phyloP scores from a whole-genome alignment of 78 protist genomes.

The Protostelium mycophagum region DNA sequence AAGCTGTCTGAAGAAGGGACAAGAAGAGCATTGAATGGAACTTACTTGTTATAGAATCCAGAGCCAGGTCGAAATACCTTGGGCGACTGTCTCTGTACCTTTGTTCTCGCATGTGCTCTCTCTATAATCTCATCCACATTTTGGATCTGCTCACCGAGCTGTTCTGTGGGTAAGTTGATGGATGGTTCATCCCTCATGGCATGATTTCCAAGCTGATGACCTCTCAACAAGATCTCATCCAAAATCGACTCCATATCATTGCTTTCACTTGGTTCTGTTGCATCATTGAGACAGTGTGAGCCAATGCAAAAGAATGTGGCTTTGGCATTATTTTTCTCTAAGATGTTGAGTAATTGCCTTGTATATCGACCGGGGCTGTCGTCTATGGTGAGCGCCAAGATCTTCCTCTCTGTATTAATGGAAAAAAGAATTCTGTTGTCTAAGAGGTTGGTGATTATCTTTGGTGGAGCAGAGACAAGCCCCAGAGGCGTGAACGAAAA shows the following conservation, averaged over 20 bases:
- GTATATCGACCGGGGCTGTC: constrained; percentile 24
- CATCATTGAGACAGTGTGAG: background rate
- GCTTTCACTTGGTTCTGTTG: background rate
- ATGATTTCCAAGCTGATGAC: constrained; percentile 41
- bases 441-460: background rate
- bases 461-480: background rate
- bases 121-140: constrained; percentile 20
- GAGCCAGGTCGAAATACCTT: constrained; percentile 33
- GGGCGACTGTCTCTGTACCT: background rate
- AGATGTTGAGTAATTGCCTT: background rate
- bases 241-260: background rate
- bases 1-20: too few relatives aligned
- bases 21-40: background rate
- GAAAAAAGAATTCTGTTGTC: background rate
- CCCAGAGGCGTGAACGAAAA: background rate
- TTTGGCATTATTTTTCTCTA: constrained; percentile 7
- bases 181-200: constrained; percentile 33
- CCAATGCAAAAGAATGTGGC: constrained; percentile 43
- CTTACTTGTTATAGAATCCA: constrained; percentile 15
- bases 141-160: constrained; percentile 10
- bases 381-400: constrained; percentile 34
- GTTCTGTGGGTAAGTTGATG: background rate
- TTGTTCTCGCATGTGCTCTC: background rate
- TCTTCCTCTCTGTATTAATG: background rate
- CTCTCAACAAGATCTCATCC: constrained; percentile 10